Base-by-base conservation (phyloP, 148 eudicot species). In the Rhododendron molle region DNA sequence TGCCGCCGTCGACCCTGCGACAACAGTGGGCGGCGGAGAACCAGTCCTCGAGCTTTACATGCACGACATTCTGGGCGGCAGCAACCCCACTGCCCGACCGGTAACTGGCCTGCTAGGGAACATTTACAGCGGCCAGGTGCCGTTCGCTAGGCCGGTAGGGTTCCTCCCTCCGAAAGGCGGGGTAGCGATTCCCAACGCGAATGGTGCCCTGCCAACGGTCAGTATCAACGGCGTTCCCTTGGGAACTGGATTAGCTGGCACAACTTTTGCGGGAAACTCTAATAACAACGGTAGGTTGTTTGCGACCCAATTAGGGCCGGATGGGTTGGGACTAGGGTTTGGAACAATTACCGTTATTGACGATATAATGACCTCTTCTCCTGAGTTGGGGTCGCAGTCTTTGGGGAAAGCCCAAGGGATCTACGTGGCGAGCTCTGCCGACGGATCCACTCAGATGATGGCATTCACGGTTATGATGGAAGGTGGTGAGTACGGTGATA, bases 321-420 rank as follows among this genome's bases (percentile, higher is more conserved):
- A 97, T 20, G 98, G 98, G 0, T 69, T 97, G 38, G 98, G 99
- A 36, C 91, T 97, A 1, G 98, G 98, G 21, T 97, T 97, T 50
- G 98, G 99, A 14, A 97, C 99, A 47, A 95, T 97, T 72, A 97
- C 98, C 0, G 96, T 97, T 67, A 97, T 97, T n/a, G 99, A 97
- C 80, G 99, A 97, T 47, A 87, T 94, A 18, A 40, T 97, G 90
- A 97, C 99, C 15, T 58, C 93, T 2, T 88, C 98, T 5, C 96
- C 98, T 0, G 95, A 92, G 88, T 82, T 94, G 87, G 96, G 98
- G 18, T 89, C 98, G 0, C 98, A 93, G 91, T 79, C 86, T 0
- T 86, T 97, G 36, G 99, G 99, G 8, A 92, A 88, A 62, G 99
- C 99, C 21, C 98, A 94, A 28, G 99, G 99, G 13, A 92, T 97